Conservation (phyloP, 768 basidiomycete genomes). For the Tylopilus rubrobrunneus region DNA sequence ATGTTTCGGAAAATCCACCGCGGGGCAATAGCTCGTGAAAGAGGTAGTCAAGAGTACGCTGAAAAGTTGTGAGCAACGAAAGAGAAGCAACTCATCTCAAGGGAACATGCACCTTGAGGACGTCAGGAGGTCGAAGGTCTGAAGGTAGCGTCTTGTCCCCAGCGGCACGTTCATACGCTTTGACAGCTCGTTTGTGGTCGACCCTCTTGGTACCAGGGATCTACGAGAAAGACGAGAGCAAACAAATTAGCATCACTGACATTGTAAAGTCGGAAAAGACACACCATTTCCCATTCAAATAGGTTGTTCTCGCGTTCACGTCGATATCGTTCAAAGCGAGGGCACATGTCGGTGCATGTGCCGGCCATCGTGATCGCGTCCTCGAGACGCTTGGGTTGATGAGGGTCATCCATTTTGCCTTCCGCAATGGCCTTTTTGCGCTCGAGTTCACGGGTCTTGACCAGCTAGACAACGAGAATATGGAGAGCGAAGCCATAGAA, state of each 20-base stretch:
- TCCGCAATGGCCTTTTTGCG: constrained; percentile 70
- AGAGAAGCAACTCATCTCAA: not conserved
- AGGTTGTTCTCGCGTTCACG: constrained; percentile 88
- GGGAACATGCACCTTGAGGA: constrained; percentile 60
- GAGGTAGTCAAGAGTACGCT: constrained; percentile 91
- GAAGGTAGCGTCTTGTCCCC: constrained; percentile 91
- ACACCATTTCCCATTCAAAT: constrained; percentile 79
- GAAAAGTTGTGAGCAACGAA: not conserved
- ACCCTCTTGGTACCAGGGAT: constrained; percentile 82
- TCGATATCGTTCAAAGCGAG: constrained; percentile 87
- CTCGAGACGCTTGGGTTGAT: constrained; percentile 73
- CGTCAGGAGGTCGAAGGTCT: constrained; percentile 81
- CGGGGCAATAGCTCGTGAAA: constrained; percentile 75
- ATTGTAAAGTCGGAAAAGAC: constrained; percentile 20
- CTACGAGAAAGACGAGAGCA: constrained; percentile 43
- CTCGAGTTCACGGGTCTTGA: constrained; percentile 70
- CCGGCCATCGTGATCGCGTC: constrained; percentile 93
- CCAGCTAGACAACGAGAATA: constrained; percentile 43
- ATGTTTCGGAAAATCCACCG: constrained; percentile 65
- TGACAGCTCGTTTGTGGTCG: constrained; percentile 84
- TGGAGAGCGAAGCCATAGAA: constrained; percentile 19
- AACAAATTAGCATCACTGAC: constrained; percentile 5
- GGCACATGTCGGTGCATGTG: constrained; percentile 93
- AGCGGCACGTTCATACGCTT: constrained; percentile 91
- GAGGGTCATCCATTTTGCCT: constrained; percentile 86